Evolutionary conservation across 1,139 yeast species (phyloP), one percentile per base, ranked within the genome.

Genomic region (Sporopachydermia cereana): DNA sequence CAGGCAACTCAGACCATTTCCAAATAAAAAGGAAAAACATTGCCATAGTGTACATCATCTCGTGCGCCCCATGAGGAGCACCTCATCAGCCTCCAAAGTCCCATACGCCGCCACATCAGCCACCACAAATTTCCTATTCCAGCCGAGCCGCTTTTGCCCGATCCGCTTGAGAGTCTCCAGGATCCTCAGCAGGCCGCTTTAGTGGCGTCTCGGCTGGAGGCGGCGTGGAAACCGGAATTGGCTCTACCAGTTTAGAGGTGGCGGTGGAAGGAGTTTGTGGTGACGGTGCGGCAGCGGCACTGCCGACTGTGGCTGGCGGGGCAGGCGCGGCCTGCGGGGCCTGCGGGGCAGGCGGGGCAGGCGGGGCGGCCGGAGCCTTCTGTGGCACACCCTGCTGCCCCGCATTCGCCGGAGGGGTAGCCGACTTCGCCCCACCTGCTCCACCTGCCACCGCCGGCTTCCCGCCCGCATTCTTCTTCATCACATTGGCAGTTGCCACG

Each of bases 401-500:
- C n/a, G n/a, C n/a, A n/a, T n/a, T n/a, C n/a, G n/a, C n/a, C n/a
- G n/a, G n/a, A n/a, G n/a, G n/a, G n/a, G n/a, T n/a, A n/a, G n/a
- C n/a, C n/a, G n/a, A n/a, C n/a, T n/a, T n/a, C n/a, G n/a, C 29
- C 16, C 46, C 39, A 4, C 39, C 17, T 2, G 44, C 16, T 24
- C 24, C 17, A 17, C 27, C n/a, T 18, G 44, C 16, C 17, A 45
- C 22, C 3, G 45, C 43, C 9, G 44, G 9, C 42, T 31, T 29
- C 31, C 44, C 14, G 41, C 45, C 27, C 47, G 49, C 41, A 50
- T 55, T 48, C 39, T 34, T 34, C 39, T 71, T 70, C 0, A 77
- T 72, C 2, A 72, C 72, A 51, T 82, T 85, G 46, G 75, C 74
- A 25, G 86, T 81, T 0, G 88, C 84, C 46, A 84, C 84, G 51